Conservation (phyloP, 2,329 filamentous ascomycete species). For the Epichloe uncinata region DNA sequence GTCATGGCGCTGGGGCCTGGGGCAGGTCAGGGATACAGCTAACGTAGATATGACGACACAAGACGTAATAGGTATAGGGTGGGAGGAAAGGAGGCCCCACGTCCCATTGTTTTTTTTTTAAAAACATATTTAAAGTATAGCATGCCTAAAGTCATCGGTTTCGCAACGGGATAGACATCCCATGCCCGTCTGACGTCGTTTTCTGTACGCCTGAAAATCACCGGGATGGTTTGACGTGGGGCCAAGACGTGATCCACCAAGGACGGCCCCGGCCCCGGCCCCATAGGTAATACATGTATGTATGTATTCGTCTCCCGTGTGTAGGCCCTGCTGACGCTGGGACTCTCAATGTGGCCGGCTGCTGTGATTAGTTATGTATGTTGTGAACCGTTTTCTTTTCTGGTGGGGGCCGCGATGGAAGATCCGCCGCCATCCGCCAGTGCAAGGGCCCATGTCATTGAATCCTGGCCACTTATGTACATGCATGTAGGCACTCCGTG, state of each 20-base stretch:
- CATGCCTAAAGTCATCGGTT: no score
- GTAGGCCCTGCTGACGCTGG: not conserved
- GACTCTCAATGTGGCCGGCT: not conserved
- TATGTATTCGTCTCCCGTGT: not conserved
- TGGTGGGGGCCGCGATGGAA: not conserved
- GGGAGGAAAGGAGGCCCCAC: no score
- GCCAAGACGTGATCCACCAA: not conserved
- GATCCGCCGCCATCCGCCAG: not conserved
- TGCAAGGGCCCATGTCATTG: not conserved
- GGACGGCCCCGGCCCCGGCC: not conserved
- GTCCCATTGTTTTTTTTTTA: no score
- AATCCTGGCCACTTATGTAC: no score
- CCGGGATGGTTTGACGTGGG: not conserved
- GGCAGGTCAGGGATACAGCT: no score
- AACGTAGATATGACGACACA: no score
- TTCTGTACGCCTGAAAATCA: not conserved
- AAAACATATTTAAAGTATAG: no score
- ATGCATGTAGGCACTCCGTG: no score
- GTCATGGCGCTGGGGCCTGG: not conserved
- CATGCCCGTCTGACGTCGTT: no score
- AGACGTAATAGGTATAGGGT: no score
- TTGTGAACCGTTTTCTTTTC: not conserved
- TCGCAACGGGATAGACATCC: no score
- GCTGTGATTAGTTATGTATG: constrained; percentile 2
- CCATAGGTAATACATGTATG: not conserved